Evolutionary conservation across 352 stramenopile genomes (phyloP).

Genomic region (Pythium guiyangense): DNA sequence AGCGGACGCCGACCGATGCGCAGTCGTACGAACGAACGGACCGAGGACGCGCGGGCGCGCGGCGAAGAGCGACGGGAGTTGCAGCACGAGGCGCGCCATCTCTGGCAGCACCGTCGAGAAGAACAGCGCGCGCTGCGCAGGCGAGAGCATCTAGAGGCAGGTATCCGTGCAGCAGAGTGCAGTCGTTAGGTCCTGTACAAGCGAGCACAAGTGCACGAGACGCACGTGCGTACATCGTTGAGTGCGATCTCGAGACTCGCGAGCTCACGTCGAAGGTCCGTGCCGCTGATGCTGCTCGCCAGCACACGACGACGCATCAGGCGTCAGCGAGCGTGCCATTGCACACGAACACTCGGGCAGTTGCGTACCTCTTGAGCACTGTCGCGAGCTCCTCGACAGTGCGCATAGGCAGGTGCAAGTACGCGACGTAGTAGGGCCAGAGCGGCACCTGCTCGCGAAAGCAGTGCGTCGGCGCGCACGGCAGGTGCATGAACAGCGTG

Average conservation of each 20-base stretch:
- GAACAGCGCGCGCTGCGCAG: slow-evolving; percentile 23
- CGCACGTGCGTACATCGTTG: slow-evolving; percentile 18
- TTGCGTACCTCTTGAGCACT: slow-evolving; percentile 36
- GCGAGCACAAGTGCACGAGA: not conserved
- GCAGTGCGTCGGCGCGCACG: slow-evolving; percentile 33
- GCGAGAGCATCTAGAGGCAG: slow-evolving; percentile 30
- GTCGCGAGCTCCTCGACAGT: slow-evolving; percentile 26
- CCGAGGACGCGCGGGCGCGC: slow-evolving; percentile 32
- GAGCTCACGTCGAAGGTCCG: slow-evolving; percentile 19
- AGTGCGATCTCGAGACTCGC: slow-evolving; percentile 38
- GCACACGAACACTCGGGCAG: not conserved
- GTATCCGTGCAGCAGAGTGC: not conserved
- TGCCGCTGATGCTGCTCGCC: slow-evolving; percentile 24
- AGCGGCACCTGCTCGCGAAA: slow-evolving; percentile 39
- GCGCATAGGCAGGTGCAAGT: slow-evolving; percentile 37
- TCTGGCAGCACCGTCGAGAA: slow-evolving; percentile 44
- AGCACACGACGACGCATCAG: slow-evolving; percentile 3
- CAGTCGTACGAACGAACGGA: slow-evolving; percentile 11
- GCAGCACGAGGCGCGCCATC: slow-evolving; percentile 41
- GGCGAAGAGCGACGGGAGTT: slow-evolving; percentile 46
- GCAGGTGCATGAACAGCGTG: slow-evolving; percentile 23
- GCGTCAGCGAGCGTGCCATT: too few relatives aligned
- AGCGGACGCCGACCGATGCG: slow-evolving; percentile 7
- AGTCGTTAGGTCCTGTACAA: not conserved
- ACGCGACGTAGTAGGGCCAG: slow-evolving; percentile 66